Evolutionary conservation across 495 filamentous ascomycete species (phyloP), one percentile per base, ranked within the genome.

Genomic region (Rhypophila decipiens): DNA sequence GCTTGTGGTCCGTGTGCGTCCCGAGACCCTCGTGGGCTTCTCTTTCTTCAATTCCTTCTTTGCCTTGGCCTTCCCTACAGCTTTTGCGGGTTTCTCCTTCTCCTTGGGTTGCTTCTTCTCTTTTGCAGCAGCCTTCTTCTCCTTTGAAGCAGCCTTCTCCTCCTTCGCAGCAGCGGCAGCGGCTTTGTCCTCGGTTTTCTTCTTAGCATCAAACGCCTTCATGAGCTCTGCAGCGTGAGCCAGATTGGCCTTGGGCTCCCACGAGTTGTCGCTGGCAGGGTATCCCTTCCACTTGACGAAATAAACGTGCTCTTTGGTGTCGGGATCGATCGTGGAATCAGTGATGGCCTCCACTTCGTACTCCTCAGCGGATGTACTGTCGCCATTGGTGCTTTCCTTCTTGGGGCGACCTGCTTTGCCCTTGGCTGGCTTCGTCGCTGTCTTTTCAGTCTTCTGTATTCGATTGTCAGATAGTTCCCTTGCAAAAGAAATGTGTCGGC

Each of bases 261-360:
- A 74, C 2, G 67, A 69, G 50, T 65, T 73, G 0, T 67, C 51
- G 17, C 33, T 40, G 4, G 31, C 42, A 2, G 52, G 21, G 41
- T 57, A 71, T 0, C 62, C 63, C 47, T 64, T 64, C 72, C 70
- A 75, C 56, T 73, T 70, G 27, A 74, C 59, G 1, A 54, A 37
- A 42, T 68, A 74, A 48, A 60, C 39, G 35, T 59, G 61, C 41
- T 59, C 50, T 46, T 55, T 54, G 3, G 57, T 63, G n/a, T 60
- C 56, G 39, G 51, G 53, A 36, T 66, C 57, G 40, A 65, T 63
- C 3, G 37, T 38, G 5, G 52, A 58, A 5, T 61, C 59, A 2
- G 68, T 27, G 18, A 72, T 72, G 0, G 39, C 38, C 50, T 72
- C 66, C 2, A 72, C 69, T 34, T 68, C 66, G 35, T 49, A 71